A percentile compares a stretch with the other conserved stretches of the same genome.
Conservation (phyloP, 352 stramenopile genomes). For the Globisporangium yorkense region DNA sequence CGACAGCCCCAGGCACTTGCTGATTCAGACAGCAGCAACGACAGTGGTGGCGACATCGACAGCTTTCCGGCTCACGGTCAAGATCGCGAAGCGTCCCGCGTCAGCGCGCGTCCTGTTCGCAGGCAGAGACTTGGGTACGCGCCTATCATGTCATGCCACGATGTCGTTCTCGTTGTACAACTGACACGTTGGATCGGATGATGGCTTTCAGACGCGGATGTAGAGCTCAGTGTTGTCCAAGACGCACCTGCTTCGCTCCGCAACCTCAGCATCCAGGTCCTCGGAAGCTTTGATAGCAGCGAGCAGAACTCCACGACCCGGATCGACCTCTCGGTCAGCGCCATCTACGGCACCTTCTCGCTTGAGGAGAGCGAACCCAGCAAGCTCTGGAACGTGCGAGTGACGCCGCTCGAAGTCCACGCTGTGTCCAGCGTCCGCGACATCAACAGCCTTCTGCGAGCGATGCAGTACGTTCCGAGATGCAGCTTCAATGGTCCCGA, state of each 20-base stretch:
- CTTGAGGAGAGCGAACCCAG: neutral
- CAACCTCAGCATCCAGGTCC: slow-evolving; percentile 5
- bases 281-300: neutral
- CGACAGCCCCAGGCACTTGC: neutral
- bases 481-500: slow-evolving; percentile 34
- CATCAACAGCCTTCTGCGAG: slow-evolving; percentile 12
- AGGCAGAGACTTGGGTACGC: slow-evolving; percentile 3
- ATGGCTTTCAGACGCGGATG: neutral
- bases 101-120: slow-evolving; percentile 1
- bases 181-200: neutral
- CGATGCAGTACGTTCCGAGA: slow-evolving; percentile 22
- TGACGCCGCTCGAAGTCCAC: slow-evolving; percentile 4
- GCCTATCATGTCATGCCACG: no score
- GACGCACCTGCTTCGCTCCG: slow-evolving; percentile 2
- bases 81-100: slow-evolving; percentile 3
- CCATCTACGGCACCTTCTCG: slow-evolving; percentile 6
- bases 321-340: slow-evolving; percentile 9
- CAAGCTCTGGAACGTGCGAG: neutral
- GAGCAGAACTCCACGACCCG: neutral
- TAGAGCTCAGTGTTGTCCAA: neutral
- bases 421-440: slow-evolving; percentile 1
- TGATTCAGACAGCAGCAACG: neutral
- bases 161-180: neutral
- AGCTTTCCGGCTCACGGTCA: neutral
- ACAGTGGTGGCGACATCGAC: neutral